These are phyloP conservation scores for Fraxinus anomala DNA, from an alignment of 257 asterid genomes.

Conservation along the genomic window DNA sequence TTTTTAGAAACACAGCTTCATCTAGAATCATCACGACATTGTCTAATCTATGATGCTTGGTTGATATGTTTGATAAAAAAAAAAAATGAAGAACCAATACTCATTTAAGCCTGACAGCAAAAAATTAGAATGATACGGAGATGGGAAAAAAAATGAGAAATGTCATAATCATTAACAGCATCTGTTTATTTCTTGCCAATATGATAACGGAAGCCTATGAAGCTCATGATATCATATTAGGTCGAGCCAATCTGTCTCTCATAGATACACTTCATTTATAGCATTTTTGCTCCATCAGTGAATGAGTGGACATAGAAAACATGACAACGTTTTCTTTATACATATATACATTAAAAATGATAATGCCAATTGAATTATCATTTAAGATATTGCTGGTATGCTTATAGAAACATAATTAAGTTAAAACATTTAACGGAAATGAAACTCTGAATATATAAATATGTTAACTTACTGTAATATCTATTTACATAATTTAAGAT, in stretches of 20 bases:
- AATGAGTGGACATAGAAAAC: not conserved
- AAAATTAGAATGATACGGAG: not conserved
- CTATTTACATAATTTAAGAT: not conserved
- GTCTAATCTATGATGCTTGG: not conserved
- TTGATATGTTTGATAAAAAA: not conserved
- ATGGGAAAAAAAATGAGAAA: not conserved
- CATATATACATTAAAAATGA: not conserved
- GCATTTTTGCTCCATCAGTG: not conserved
- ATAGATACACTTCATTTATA: not conserved
- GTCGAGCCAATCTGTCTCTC: not conserved
- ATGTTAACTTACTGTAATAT: not conserved
- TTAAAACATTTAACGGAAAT: not conserved
- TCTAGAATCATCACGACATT: not conserved
- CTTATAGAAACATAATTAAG: not conserved
- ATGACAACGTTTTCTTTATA: not conserved
- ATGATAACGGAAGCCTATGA: not conserved
- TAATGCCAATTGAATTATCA: not conserved
- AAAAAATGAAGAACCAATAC: not conserved
- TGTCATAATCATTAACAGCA: not conserved
- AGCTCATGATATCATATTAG: not conserved
- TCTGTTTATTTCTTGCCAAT: not conserved
- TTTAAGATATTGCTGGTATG: slow-evolving; percentile 2
- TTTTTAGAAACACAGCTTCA: not conserved
- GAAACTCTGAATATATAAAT: not conserved
- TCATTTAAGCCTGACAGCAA: not conserved